A percentile compares a stretch with the other conserved stretches of the same genome.
phyloP scores from a whole-genome alignment of 2,329 filamentous ascomycete species.

The Aureobasidium sp. region DNA sequence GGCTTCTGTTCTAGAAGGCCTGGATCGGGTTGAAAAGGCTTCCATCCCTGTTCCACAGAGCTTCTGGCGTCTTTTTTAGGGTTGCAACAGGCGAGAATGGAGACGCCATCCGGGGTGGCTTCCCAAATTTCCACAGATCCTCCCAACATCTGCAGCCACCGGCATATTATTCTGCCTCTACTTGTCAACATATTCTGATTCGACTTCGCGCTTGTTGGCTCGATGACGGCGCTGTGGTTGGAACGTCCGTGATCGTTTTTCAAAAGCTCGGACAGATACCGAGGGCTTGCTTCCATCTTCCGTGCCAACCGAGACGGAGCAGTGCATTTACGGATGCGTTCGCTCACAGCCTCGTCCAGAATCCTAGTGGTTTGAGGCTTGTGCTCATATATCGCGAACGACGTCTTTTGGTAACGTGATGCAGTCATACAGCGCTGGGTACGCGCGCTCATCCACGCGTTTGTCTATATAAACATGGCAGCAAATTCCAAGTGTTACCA shows the following conservation, averaged over 20 bases:
- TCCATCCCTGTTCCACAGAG: constrained; percentile 5
- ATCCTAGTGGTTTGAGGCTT: neutral
- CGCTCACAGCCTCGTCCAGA: neutral
- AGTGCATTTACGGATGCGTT: neutral
- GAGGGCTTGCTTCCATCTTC: neutral
- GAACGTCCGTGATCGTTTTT: neutral
- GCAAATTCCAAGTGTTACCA: too few species aligned
- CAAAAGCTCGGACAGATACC: neutral
- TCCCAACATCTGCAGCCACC: constrained; percentile 10
- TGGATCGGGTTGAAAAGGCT: neutral
- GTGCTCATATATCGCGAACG: neutral
- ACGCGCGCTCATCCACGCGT: too few species aligned
- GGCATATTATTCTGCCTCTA: neutral
- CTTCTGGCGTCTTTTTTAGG: constrained; percentile 6
- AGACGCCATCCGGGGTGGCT: neutral
- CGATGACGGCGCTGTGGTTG: neutral
- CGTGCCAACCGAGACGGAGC: neutral
- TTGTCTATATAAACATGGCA: too few species aligned
- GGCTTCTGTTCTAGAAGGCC: neutral
- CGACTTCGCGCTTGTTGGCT: neutral
- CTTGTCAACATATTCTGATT: neutral
- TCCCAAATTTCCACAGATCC: neutral
- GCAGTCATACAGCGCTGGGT: neutral
- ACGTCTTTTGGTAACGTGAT: neutral
- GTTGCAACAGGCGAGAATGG: constrained; percentile 8